phyloP scores from a whole-genome alignment of 768 basidiomycete genomes.

The Boletus patriciae region DNA sequence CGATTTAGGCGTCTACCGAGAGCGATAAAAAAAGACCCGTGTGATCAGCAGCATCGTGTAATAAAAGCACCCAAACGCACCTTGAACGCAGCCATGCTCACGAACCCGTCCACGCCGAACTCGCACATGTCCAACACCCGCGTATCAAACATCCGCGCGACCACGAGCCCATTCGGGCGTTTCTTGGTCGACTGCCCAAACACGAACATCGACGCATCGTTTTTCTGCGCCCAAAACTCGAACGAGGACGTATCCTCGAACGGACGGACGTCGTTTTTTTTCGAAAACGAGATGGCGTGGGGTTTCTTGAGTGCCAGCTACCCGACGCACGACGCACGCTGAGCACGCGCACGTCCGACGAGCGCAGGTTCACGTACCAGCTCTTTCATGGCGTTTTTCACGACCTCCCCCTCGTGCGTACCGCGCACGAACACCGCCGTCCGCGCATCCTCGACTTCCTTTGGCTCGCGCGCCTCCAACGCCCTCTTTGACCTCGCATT shows the following conservation, averaged over 20 bases:
- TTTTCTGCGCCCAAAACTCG: slow-evolving; percentile 92
- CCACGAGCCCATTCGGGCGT: slow-evolving; percentile 80
- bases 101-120: slow-evolving; percentile 80
- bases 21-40: not conserved
- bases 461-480: slow-evolving; percentile 81
- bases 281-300: slow-evolving; percentile 86
- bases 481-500: slow-evolving; percentile 95
- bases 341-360: not conserved
- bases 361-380: slow-evolving; percentile 51
- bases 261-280: slow-evolving; percentile 88
- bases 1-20: slow-evolving; percentile 68
- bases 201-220: slow-evolving; percentile 90
- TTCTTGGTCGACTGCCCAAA: slow-evolving; percentile 94
- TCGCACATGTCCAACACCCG: slow-evolving; percentile 94
- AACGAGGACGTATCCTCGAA: slow-evolving; percentile 82
- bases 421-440: slow-evolving; percentile 90
- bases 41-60: not conserved
- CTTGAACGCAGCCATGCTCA: slow-evolving; percentile 81
- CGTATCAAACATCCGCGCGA: slow-evolving; percentile 85
- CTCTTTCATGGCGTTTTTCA: slow-evolving; percentile 84
- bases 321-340: slow-evolving; percentile 51
- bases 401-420: slow-evolving; percentile 77
- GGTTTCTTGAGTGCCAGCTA: slow-evolving; percentile 96
- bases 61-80: slow-evolving; percentile 40
- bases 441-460: slow-evolving; percentile 85